A percentile compares a stretch with the other conserved stretches of the same genome.
phyloP scores from a whole-genome alignment of 2,329 filamentous ascomycete species.

The Biscogniauxia mediterranea region DNA sequence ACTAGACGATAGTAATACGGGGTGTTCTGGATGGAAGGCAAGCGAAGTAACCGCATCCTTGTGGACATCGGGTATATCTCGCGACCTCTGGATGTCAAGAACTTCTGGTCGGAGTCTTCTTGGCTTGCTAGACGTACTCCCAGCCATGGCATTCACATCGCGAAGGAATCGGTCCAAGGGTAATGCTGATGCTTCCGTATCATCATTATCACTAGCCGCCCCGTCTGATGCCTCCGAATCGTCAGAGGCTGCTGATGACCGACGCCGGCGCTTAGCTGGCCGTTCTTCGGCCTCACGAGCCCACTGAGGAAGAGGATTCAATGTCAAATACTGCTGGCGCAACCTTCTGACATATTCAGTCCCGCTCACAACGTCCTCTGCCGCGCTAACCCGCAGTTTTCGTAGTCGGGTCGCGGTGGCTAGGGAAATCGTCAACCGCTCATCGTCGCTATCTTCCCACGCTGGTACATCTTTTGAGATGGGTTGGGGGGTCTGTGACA shows the following conservation, averaged over 20 bases:
- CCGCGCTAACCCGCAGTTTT: conserved; percentile 77
- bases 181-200: conserved; percentile 60
- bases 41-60: conserved; percentile 78
- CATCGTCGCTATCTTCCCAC: conserved; percentile 97
- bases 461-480: conserved; percentile 50
- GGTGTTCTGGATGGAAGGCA: conserved; percentile 84
- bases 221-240: conserved; percentile 30
- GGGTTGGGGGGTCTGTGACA: conserved; percentile 23
- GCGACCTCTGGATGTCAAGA: conserved; percentile 83
- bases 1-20: conserved; percentile 86
- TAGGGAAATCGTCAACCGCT: conserved; percentile 79
- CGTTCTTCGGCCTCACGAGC: conserved; percentile 50
- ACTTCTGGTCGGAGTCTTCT: conserved; percentile 81
- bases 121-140: conserved; percentile 52
- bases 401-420: conserved; percentile 71
- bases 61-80: conserved; percentile 79
- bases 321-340: conserved; percentile 69
- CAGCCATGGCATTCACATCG: conserved; percentile 66
- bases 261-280: conserved; percentile 49
- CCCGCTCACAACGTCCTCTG: conserved; percentile 83
- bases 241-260: conserved; percentile 48
- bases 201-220: conserved; percentile 36
- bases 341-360: conserved; percentile 80
- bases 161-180: conserved; percentile 80
- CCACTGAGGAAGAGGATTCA: conserved; percentile 62